phyloP scores from a whole-genome alignment of 768 basidiomycete genomes.

The Leccinum olivaceopallidum region DNA sequence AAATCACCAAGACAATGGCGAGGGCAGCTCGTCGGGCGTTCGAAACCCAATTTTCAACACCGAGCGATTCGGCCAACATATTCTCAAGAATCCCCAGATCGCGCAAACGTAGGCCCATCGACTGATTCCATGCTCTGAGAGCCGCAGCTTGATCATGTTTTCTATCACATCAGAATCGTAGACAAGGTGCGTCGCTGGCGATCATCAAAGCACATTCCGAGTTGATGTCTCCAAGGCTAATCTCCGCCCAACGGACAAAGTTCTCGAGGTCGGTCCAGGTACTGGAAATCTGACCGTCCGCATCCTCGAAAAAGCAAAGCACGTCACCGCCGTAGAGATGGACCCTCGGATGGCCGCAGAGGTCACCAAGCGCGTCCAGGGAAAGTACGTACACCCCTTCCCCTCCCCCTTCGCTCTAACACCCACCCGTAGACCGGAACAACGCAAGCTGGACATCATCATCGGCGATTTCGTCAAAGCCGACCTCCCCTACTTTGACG shows the following conservation, averaged over 20 bases:
- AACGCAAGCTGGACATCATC: conserved; percentile 91
- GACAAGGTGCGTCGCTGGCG: conserved; percentile 47
- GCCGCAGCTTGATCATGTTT: conserved; percentile 13
- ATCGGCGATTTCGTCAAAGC: conserved; percentile 99
- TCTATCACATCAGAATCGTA: conserved; percentile 46
- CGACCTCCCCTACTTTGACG: conserved; percentile 97
- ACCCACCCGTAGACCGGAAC: conserved; percentile 69
- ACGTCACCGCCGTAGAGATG: conserved; percentile 94
- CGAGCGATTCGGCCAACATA: conserved; percentile 95
- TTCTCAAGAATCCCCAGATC: conserved; percentile 90
- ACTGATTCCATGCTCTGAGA: conserved; percentile 20
- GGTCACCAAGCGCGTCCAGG: conserved; percentile 94
- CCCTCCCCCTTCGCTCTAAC: neutral
- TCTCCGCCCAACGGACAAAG: conserved; percentile 90
- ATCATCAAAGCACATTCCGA: neutral
- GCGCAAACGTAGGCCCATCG: conserved; percentile 72
- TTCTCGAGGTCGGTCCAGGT: conserved; percentile 96
- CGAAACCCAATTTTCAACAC: conserved; percentile 95
- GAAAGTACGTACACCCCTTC: conserved; percentile 69
- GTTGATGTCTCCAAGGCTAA: conserved; percentile 60
- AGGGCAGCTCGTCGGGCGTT: conserved; percentile 40
- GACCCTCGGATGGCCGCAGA: conserved; percentile 99
- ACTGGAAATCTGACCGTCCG: conserved; percentile 95
- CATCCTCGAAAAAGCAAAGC: conserved; percentile 91
- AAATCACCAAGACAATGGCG: conserved; percentile 37